Evolutionary conservation across 2,329 filamentous ascomycete species (phyloP), one percentile per base, ranked within the genome.

Genomic region (Nothophoma quercina): DNA sequence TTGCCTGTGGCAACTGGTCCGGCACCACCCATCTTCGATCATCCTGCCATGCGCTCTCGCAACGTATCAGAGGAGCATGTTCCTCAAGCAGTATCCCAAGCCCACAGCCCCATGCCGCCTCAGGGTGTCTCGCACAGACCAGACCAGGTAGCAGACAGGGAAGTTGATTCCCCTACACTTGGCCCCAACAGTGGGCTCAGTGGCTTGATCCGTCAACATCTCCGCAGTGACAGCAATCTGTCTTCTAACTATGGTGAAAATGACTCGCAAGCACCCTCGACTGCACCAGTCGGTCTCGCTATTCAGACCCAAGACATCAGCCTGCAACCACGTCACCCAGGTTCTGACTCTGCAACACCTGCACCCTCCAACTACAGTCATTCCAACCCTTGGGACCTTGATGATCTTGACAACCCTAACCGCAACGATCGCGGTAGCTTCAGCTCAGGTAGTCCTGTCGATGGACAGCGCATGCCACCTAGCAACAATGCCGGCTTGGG

Each of bases 191-290:
- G 78, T 29, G 91, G 90, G 1, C 79, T 97, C 13, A 93, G 88
- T 65, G 89, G 89, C 2, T 84, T 96, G 79, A 87, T 96, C 36
- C 86, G 89, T 25, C 88, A 93, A 56, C 95, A 98, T 78, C 78
- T 98, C 32, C 86, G 95, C 42, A 86, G 86, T 26, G 86, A 88
- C 58, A 98, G 93, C 75, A 88, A 88, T 52, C 83, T 86, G 12
- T 98, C 93, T 1, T 96, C 91, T 0, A 81, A 95, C 21, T 91
- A 91, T 47, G 74, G 63, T 15, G 70, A 72, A 23, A 50, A 53
- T 29, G 67, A 73, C 22, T 67, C 74, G 61, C 54, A 63, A 23
- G 15, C 15, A 18, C 35, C 44, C 4, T 77, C 72, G 32, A 48
- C 34, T 22, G 29, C 59, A 13, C 56, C 63, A 16, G 47, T 63